Percentiles rank a stretch among this genome's conserved stretches.
Conservation (phyloP, 2,329 filamentous ascomycete species). For the Pyricularia sp. region DNA sequence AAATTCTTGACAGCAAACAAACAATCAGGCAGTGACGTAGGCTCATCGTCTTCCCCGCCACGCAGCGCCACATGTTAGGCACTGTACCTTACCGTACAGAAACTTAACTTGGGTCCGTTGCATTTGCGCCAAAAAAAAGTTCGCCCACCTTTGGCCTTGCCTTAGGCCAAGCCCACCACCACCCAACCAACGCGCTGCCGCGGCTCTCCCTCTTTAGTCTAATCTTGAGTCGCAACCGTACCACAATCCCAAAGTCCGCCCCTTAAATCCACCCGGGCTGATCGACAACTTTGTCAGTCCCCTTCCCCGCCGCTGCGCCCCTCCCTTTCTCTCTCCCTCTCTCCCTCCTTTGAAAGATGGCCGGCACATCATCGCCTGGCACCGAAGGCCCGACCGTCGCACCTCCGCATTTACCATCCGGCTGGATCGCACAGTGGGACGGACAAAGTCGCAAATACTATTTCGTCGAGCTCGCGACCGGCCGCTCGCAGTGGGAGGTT, state of each 20-base stretch:
- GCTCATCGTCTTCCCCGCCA: background rate
- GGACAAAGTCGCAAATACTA: conserved; percentile 56
- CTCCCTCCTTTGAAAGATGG: conserved; percentile 27
- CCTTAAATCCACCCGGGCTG: background rate
- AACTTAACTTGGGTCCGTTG: background rate
- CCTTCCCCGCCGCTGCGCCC: background rate
- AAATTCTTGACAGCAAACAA: background rate
- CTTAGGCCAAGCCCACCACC: background rate
- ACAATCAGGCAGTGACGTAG: background rate
- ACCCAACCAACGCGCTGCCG: background rate
- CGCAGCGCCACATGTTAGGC: background rate
- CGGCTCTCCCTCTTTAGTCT: background rate
- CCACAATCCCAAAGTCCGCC: background rate
- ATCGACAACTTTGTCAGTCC: background rate
- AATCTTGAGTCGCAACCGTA: background rate
- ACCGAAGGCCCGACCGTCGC: conserved; percentile 49
- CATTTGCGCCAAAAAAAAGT: background rate
- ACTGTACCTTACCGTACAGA: too few relatives aligned
- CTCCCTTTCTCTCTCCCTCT: background rate
- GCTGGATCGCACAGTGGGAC: conserved; percentile 66
- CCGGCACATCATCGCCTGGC: conserved; percentile 47
- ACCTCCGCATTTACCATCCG: conserved; percentile 51
- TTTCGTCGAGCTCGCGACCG: conserved; percentile 64
- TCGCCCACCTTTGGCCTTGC: background rate
- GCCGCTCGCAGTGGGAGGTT: conserved; percentile 65